Evolutionary conservation across 805 yeast species (phyloP), one percentile per base, ranked within the genome.

Genomic region (Yamadazyma tumulicola): DNA sequence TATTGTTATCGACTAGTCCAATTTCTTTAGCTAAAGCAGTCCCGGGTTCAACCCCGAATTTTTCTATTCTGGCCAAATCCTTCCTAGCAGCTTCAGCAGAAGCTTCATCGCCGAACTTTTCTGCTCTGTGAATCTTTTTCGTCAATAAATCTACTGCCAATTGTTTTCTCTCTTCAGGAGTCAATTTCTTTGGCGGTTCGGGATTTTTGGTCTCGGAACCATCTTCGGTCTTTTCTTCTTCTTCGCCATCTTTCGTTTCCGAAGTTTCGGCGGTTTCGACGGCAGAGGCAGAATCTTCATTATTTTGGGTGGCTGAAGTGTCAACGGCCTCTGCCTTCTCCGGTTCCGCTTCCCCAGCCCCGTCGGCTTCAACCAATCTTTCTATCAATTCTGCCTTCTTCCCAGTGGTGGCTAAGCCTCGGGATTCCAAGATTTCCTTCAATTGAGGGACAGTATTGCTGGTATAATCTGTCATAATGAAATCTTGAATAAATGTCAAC

Each of bases 361-460:
- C 30, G 47, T 80, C 89, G 20, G 71, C 57, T 41, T 78, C 86
- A 39, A 68, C 74, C 42, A 84, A 64, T 48, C 93, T 72, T 11
- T 74, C 74, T 37, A 84, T 65, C 46, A 84, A 64, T 34, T 87
- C 96, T 27, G 82, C 79, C 59, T 91, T 91, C 48, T 85, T 79
- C 15, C 97, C 97, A 25, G 74, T 74, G 5, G 69, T 66, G 2
- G 93, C 57, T 32, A 91, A 72, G 1, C 81, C 83, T 42, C 79
- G 78, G 15, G 71, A 59, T 48, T 81, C 81, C 48, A 91, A 72
- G 37, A 75, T 51, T 42, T 84, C 95, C 56, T 85, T 89, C 58
- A 91, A 72, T 65, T 88, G 95, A 13, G 81, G 79, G 33, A 88
- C 96, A 2, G 89, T 81, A 44, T 76, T 71, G n/a, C 79, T 52